Evolutionary conservation across 768 basidiomycete species (phyloP), one percentile per base, ranked within the genome.

Genomic region (Suillus tomentosus): DNA sequence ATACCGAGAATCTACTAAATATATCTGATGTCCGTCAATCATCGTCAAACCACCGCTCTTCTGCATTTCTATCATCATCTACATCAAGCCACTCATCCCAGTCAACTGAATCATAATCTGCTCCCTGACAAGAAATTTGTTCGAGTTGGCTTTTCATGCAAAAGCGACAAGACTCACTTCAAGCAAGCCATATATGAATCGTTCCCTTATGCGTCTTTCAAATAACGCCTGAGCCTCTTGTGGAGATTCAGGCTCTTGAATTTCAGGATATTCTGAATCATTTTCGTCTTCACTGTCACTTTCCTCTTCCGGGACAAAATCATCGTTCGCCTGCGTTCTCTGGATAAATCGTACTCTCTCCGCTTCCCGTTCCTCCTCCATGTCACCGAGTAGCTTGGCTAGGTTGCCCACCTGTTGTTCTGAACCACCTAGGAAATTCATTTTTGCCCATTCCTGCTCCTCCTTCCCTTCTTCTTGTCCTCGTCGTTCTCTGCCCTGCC

Each of bases 321-420:
- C 82, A 14, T 82, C 78, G 45, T 76, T 73, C 34, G 67, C 71
- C 58, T 78, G 73, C 50, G 78, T 76, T 47, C 82, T 79, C 64
- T 86, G 80, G 22, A 84, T 65, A 19, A 67, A 70, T 61, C 87
- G 79, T 22, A 85, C 74, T 31, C 87, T 80, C 70, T 92, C 87
- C 0, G 84, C 86, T 72, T 87, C 87, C 64, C 93, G 81, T 71
- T 92, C 92, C 68, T 91, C 92, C 69, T 93, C 92, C 69, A 91
- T 93, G 7, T 81, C 85, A 4, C 84, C 86, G 10, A 95, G 76
- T 10, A 95, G 77, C 6, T 72, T 72, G 2, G 86, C 92, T 19
- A 93, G 74, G 66, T 90, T 91, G 43, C 91, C 91, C 13, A 94
- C 83, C 65, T 87, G 84, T 66, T 85, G 84, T 27, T 73, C 74